A percentile compares a stretch with the other conserved stretches of the same genome.
Evolutionary conservation across 1,284 basidiomycete genomes (phyloP).

Genomic region (Naganishia liquefaciens): DNA sequence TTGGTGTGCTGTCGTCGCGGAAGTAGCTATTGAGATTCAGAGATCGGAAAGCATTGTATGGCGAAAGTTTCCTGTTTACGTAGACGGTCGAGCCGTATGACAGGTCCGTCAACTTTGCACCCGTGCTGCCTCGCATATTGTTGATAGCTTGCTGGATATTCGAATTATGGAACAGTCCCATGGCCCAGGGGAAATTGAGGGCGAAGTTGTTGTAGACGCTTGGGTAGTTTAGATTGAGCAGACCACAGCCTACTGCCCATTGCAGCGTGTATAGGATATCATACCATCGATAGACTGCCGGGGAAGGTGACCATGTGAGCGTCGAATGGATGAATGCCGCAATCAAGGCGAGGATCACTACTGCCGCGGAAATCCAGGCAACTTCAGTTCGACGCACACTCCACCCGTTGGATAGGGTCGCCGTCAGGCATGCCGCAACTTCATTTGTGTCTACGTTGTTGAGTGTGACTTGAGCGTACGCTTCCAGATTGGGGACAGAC

Average conservation of each 20-base stretch:
- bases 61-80: slow-evolving; percentile 75
- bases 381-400: slow-evolving; percentile 73
- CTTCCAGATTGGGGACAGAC: slow-evolving; percentile 86
- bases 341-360: slow-evolving; percentile 69
- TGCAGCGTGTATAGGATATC: slow-evolving; percentile 82
- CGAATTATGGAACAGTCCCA: slow-evolving; percentile 73
- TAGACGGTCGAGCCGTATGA: slow-evolving; percentile 62
- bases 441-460: slow-evolving; percentile 66
- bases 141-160: slow-evolving; percentile 76
- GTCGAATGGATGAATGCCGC: slow-evolving; percentile 68
- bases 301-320: slow-evolving; percentile 52
- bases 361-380: slow-evolving; percentile 71
- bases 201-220: slow-evolving; percentile 75
- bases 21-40: slow-evolving; percentile 27
- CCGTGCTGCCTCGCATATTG: slow-evolving; percentile 75
- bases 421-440: slow-evolving; percentile 83
- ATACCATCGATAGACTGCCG: slow-evolving; percentile 63
- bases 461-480: slow-evolving; percentile 78
- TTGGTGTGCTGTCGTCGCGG: slow-evolving; percentile 51
- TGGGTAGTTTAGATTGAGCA: slow-evolving; percentile 85
- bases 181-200: slow-evolving; percentile 84
- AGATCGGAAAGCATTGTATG: slow-evolving; percentile 61
- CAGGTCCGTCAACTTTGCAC: slow-evolving; percentile 68
- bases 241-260: slow-evolving; percentile 69
- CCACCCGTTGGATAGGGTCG: slow-evolving; percentile 88